These are phyloP conservation scores for Nakazawaea wickerhamii DNA, from an alignment of 805 yeast species.

Conservation along the genomic window DNA sequence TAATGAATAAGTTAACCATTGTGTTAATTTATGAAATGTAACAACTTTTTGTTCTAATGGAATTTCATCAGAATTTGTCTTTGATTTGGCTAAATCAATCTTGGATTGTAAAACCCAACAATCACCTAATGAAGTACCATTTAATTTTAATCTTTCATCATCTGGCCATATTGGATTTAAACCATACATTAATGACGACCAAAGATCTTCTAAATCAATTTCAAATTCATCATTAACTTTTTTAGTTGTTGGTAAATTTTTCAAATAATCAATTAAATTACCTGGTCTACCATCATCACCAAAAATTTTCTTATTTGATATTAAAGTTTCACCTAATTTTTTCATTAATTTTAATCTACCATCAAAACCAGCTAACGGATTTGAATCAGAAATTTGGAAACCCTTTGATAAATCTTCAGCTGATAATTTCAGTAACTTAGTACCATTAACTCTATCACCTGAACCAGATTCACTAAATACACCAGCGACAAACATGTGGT, in stretches of 20 bases:
- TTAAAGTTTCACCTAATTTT: slow-evolving; percentile 43
- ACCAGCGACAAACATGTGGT: slow-evolving; percentile 49
- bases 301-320: slow-evolving; percentile 35
- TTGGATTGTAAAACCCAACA: slow-evolving; percentile 48
- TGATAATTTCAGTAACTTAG: slow-evolving; percentile 30
- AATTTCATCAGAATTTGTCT: slow-evolving; percentile 16
- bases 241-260: slow-evolving; percentile 17
- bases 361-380: slow-evolving; percentile 48
- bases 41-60: slow-evolving; percentile 39
- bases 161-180: slow-evolving; percentile 57
- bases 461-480: slow-evolving; percentile 25
- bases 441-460: slow-evolving; percentile 40
- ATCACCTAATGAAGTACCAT: slow-evolving; percentile 54
- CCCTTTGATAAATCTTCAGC: slow-evolving; percentile 32
- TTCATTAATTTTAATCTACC: slow-evolving; percentile 46
- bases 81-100: slow-evolving; percentile 14
- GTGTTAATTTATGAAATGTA: slow-evolving; percentile 62
- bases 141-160: slow-evolving; percentile 43
- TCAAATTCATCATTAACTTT: slow-evolving; percentile 17
- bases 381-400: slow-evolving; percentile 42
- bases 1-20: slow-evolving; percentile 61
- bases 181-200: slow-evolving; percentile 54
- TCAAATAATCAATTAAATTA: slow-evolving; percentile 44
- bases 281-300: slow-evolving; percentile 36
- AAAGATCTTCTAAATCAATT: slow-evolving; percentile 42